Base-by-base conservation (phyloP, 352 stramenopile species). In the Globisporangium perplexum region DNA sequence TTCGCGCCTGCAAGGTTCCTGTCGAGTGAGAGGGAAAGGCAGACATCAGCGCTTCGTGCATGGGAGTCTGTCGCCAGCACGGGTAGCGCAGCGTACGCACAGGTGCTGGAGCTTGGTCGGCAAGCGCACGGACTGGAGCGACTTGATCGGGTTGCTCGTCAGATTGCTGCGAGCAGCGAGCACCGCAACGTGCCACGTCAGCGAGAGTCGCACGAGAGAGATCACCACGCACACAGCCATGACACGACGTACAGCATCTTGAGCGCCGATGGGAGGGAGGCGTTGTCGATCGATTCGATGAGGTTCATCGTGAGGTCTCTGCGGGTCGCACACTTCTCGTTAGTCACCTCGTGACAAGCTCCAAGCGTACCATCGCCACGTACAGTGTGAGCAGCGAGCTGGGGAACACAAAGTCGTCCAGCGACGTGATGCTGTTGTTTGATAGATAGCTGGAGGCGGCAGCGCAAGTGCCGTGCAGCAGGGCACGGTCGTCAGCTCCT, bases 81-180 rank as follows among this genome's bases (percentile, higher is more conserved):
- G 4, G 18, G 18, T 30, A 30, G 26, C 5, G 2, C 39, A 45
- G n/a, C 12, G 39, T 24, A 57, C 67, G 36, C 61, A 75, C 69
- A 78, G 28, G 47, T 66, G 63, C 1, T 49, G 45, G 12, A 78
- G 55, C 30, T 57, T 62, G 23, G 33, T 51, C 0, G 66, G 66
- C 26, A 75, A 59, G 3, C 23, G 48, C 2, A 62, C 59, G 24
- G 60, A 49, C 43, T 67, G 57, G 15, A 78, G 47, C 1, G 66
- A 71, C 17, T 51, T 47, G 42, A 78, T 72, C 20, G 44, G 49
- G 33, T 78, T 78, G 3, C 47, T 52, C 17, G 69, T 75, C 41
- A 78, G 45, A 39, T 74, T 66, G 26, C 69, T 78, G 22, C 7
- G 12, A 23, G 4, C 17, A 47, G 17, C 18, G 11, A 51, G 38